Evolutionary conservation across 2,329 filamentous ascomycete genomes (phyloP).

Genomic region (Scytalidium sp.): DNA sequence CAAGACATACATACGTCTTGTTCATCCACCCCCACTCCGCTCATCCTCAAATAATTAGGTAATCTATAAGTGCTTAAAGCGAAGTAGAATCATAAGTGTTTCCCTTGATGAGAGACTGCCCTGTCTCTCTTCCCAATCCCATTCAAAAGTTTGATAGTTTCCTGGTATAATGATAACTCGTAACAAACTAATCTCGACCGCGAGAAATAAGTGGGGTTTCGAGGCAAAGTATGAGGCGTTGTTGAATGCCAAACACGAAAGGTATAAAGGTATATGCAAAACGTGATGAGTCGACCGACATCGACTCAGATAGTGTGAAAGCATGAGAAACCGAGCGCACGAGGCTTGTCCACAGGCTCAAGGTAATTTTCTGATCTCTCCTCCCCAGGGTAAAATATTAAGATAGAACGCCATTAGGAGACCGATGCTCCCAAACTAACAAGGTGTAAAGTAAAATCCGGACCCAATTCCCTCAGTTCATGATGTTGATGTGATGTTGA

Average conservation of each 20-base stretch:
- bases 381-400: slow-evolving; percentile 8
- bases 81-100: not conserved
- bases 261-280: not conserved
- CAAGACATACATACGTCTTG: not conserved
- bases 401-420: slow-evolving; percentile 11
- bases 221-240: not conserved
- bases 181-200: not conserved
- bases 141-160: not conserved
- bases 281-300: not conserved
- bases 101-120: not conserved
- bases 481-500: slow-evolving; percentile 8
- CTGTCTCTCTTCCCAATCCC: not conserved
- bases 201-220: not conserved
- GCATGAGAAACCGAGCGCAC: slow-evolving; percentile 24
- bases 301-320: slow-evolving; percentile 8
- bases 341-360: slow-evolving; percentile 28
- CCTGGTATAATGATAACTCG: not conserved
- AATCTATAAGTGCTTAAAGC: not conserved
- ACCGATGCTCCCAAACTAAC: not conserved
- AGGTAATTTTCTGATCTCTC: slow-evolving; percentile 15
- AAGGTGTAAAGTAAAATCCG: not conserved
- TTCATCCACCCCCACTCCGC: not conserved
- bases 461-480: slow-evolving; percentile 16
- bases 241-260: not conserved
- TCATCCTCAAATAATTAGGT: not conserved